A percentile compares a stretch with the other conserved stretches of the same genome.
Conservation (phyloP, 371 early-diverging fungal genomes). For the Apophysomyces trapeziformis region DNA sequence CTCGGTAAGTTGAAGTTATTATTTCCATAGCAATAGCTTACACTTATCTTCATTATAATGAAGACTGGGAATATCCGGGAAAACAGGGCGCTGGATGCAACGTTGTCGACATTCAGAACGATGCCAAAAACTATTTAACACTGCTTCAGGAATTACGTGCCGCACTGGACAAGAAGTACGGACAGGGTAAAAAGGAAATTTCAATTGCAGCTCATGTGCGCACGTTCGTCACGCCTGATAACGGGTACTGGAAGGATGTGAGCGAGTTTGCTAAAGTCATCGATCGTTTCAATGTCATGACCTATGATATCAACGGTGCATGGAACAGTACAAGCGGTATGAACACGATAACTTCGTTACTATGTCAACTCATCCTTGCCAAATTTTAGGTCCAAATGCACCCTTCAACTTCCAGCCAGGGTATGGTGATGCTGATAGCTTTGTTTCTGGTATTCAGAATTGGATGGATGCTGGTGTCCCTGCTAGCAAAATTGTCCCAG, state of each 20-base stretch:
- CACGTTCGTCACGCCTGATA: constrained; percentile 53
- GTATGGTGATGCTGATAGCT: constrained; percentile 45
- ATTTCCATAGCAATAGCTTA: background rate
- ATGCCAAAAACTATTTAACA: constrained; percentile 55
- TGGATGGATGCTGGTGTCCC: constrained; percentile 68
- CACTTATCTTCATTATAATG: background rate
- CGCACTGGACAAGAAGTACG: constrained; percentile 54
- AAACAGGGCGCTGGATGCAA: constrained; percentile 62
- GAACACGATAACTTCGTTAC: background rate
- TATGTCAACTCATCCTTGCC: background rate
- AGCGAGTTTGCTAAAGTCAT: constrained; percentile 62
- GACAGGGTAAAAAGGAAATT: constrained; percentile 60
- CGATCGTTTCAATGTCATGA: constrained; percentile 71
- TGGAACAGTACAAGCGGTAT: constrained; percentile 61
- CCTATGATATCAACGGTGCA: constrained; percentile 62
- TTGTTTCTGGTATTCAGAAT: constrained; percentile 54
- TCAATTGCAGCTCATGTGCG: constrained; percentile 73
- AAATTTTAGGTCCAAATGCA: constrained; percentile 57
- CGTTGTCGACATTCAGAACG: constrained; percentile 35
- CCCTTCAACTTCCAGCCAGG: constrained; percentile 61
- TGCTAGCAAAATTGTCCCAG: constrained; percentile 60
- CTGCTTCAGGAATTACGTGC: constrained; percentile 68
- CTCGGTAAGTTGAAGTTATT: constrained; percentile 50
- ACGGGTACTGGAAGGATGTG: constrained; percentile 63
- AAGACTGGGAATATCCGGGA: constrained; percentile 69